These are phyloP conservation scores for Mariannaea sp. DNA, from an alignment of 2,329 filamentous ascomycete species.

Conservation along the genomic window DNA sequence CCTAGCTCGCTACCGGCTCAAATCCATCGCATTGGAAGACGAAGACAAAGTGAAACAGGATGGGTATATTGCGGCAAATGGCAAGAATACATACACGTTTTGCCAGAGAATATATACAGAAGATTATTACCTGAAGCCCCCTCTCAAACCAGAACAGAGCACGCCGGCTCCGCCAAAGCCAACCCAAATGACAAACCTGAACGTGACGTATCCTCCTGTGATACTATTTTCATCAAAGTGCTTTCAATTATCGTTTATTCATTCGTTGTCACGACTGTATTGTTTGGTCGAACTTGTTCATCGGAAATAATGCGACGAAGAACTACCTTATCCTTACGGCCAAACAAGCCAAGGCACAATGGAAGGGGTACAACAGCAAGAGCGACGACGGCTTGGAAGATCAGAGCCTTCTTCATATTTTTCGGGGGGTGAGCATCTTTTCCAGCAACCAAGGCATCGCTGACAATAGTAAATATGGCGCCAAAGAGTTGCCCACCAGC, in stretches of 20 bases:
- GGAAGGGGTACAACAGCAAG: constrained; percentile 69
- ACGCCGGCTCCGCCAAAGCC: neutral
- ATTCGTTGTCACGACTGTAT: constrained; percentile 27
- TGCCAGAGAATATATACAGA: constrained; percentile 9
- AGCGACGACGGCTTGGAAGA: constrained; percentile 79
- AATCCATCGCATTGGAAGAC: neutral
- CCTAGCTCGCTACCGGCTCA: neutral
- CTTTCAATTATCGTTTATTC: constrained; percentile 11
- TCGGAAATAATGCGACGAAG: constrained; percentile 58
- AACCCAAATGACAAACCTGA: too few relatives aligned
- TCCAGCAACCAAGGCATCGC: constrained; percentile 71
- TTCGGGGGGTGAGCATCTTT: constrained; percentile 60
- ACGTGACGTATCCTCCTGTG: neutral
- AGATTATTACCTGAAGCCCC: constrained; percentile 14
- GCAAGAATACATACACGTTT: constrained; percentile 10
- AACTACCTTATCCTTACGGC: constrained; percentile 56
- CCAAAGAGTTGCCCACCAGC: constrained; percentile 83
- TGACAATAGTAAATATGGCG: constrained; percentile 81
- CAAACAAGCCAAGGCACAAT: constrained; percentile 72
- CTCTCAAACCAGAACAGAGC: neutral
- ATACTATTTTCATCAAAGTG: neutral
- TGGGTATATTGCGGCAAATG: constrained; percentile 35
- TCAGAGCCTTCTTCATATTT: constrained; percentile 75
- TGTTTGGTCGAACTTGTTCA: constrained; percentile 31
- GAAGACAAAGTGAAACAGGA: constrained; percentile 14